Percentiles rank a stretch among this genome's conserved stretches.
phyloP scores from a whole-genome alignment of 2,329 filamentous ascomycete species.

The Lithohypha guttulata region DNA sequence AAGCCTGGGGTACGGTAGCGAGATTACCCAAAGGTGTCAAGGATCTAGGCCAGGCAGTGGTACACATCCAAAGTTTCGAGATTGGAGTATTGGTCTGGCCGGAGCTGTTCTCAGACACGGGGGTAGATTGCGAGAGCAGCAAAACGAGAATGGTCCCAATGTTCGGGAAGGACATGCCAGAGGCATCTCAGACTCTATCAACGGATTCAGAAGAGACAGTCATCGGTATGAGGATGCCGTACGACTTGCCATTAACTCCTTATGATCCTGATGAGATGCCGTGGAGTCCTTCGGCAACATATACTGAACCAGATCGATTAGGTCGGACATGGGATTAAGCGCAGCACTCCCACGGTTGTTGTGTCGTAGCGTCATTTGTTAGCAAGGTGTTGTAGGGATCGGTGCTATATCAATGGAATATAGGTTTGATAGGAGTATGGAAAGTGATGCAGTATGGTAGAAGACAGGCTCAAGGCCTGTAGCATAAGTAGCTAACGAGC shows the following conservation, averaged over 20 bases:
- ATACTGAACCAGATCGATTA: background rate
- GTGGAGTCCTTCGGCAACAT: slow-evolving; percentile 40
- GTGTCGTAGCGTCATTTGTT: too few species aligned
- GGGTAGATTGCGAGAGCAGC: slow-evolving; percentile 21
- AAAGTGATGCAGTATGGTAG: too few species aligned
- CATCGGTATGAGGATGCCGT: slow-evolving; percentile 71
- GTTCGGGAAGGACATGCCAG: slow-evolving; percentile 52
- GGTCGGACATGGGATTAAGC: slow-evolving; percentile 5
- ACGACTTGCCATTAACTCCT: slow-evolving; percentile 59
- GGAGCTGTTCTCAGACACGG: slow-evolving; percentile 40
- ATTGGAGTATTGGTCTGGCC: slow-evolving; percentile 79
- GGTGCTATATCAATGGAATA: too few species aligned
- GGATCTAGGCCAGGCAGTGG: slow-evolving; percentile 13
- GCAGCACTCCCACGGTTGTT: too few species aligned
- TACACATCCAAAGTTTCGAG: slow-evolving; percentile 71
- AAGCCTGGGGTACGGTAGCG: slow-evolving; percentile 67
- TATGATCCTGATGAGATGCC: slow-evolving; percentile 57
- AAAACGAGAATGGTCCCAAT: slow-evolving; percentile 53
- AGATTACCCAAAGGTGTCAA: slow-evolving; percentile 35
- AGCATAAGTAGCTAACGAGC: too few species aligned
- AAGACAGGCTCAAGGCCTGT: too few species aligned
- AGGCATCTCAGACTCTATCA: slow-evolving; percentile 2
- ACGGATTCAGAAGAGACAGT: slow-evolving; percentile 25
- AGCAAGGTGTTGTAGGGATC: too few species aligned
- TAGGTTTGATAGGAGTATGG: too few species aligned